Percentiles rank a stretch among this genome's conserved stretches.
Evolutionary conservation across 257 asterid species (phyloP).

Genomic region (Eucommia ulmoides): DNA sequence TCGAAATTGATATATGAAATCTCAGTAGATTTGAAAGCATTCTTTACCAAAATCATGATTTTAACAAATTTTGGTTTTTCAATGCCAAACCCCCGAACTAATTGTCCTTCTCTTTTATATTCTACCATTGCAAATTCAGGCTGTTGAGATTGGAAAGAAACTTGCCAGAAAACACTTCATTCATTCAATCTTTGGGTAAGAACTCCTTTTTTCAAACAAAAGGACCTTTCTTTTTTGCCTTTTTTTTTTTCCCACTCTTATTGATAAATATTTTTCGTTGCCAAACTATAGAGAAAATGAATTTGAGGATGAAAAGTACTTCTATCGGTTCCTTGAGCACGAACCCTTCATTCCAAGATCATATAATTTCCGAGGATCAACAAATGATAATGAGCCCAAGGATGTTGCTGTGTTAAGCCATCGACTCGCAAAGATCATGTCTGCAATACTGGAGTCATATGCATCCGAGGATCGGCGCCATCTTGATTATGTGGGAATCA

Average conservation of each 20-base stretch:
- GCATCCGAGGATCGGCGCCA: conserved; percentile 55
- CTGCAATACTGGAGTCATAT: conserved; percentile 72
- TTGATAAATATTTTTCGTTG: neutral
- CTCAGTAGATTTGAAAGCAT: no score
- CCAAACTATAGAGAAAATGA: conserved; percentile 49
- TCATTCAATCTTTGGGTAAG: conserved; percentile 89
- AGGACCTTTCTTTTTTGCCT: neutral
- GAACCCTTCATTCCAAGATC: conserved; percentile 76
- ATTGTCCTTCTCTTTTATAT: no score
- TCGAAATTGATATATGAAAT: no score
- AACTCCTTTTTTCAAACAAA: neutral
- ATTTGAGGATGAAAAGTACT: conserved; percentile 81
- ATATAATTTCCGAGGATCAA: conserved; percentile 64
- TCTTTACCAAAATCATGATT: no score
- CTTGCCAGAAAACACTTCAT: conserved; percentile 64
- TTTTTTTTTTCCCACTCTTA: conserved; percentile 1
- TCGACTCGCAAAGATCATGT: conserved; percentile 56
- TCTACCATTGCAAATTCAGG: no score
- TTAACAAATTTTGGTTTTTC: no score
- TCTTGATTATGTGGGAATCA: conserved; percentile 64
- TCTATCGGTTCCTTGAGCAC: conserved; percentile 80
- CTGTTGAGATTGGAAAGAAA: conserved; percentile 71
- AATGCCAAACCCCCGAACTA: no score
- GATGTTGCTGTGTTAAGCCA: conserved; percentile 37
- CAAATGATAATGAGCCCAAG: conserved; percentile 56